A percentile compares a stretch with the other conserved stretches of the same genome.
These are phyloP conservation scores for Nannochloris sp. DNA, from an alignment of 139 green algal species.

Conservation along the genomic window DNA sequence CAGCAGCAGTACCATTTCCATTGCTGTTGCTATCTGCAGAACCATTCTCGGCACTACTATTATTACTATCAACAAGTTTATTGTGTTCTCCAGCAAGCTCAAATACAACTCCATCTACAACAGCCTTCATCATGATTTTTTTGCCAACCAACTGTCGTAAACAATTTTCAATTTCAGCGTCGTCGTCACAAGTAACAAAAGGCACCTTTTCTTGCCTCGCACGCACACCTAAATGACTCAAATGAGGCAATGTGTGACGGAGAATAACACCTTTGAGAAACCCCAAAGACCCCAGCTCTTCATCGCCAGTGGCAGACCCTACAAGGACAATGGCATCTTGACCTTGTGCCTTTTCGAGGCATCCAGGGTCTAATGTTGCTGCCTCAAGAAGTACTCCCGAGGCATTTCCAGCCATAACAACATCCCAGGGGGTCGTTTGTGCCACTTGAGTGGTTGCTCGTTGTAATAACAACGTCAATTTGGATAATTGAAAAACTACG, in stretches of 20 bases:
- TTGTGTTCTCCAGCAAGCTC: not conserved
- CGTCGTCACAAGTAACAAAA: constrained; percentile 74
- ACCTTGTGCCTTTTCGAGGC: constrained; percentile 26
- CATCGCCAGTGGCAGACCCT: constrained; percentile 73
- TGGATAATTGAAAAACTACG: constrained; percentile 86
- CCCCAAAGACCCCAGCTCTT: constrained; percentile 80
- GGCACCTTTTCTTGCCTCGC: constrained; percentile 83
- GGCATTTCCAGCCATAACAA: constrained; percentile 60
- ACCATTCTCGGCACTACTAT: not conserved
- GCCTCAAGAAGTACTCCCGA: constrained; percentile 61
- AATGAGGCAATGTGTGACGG: constrained; percentile 84
- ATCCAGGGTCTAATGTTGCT: constrained; percentile 43
- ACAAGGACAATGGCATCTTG: constrained; percentile 54
- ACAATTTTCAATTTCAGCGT: constrained; percentile 23
- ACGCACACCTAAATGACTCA: constrained; percentile 89
- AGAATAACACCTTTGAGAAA: constrained; percentile 74
- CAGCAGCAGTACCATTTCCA: not conserved
- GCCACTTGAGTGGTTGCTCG: constrained; percentile 21
- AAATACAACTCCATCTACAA: not conserved
- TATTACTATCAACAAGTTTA: not conserved
- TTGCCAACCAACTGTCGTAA: constrained; percentile 38
- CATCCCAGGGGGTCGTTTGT: constrained; percentile 62
- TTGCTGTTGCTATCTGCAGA: not conserved
- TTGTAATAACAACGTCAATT: constrained; percentile 45
- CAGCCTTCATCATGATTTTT: constrained; percentile 30